These are phyloP conservation scores for Nelumbo lutea DNA, from an alignment of 164 flowering plant species.

Conservation along the genomic window DNA sequence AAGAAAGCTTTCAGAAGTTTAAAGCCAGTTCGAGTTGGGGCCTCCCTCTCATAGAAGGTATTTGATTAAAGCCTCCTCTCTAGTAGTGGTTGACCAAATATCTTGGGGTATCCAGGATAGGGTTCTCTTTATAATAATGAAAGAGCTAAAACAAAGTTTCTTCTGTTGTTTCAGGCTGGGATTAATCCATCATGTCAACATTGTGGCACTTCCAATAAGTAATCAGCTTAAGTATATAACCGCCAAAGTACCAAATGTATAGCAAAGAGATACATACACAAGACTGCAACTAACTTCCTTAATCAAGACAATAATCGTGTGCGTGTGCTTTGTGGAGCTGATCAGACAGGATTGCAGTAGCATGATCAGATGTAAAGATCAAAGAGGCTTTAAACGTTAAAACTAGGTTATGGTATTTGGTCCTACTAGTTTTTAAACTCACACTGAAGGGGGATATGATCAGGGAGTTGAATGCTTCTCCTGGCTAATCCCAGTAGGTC, in stretches of 20 bases:
- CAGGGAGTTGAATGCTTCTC: not conserved
- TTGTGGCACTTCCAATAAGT: not conserved
- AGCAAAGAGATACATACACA: not conserved
- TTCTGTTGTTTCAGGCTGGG: not conserved
- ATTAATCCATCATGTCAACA: not conserved
- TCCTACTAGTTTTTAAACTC: not conserved
- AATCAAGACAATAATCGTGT: not conserved
- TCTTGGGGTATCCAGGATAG: not conserved
- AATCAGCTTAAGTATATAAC: not conserved
- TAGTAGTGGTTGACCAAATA: not conserved
- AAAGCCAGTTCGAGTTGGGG: slow-evolving; percentile 23
- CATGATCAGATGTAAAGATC: not conserved
- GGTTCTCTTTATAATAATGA: not conserved
- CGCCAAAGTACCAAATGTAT: not conserved
- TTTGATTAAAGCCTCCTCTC: not conserved
- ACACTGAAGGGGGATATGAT: not conserved
- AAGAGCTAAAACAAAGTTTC: not conserved
- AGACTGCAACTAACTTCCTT: not conserved
- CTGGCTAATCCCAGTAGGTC: not conserved
- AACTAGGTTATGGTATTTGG: not conserved
- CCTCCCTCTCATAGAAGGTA: slow-evolving; percentile 21
- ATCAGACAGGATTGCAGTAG: not conserved
- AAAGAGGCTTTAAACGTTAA: not conserved
- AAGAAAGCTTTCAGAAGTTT: slow-evolving; percentile 11
- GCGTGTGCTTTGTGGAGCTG: not conserved